Evolutionary conservation across 148 eudicot species (phyloP).

Genomic region (Cornus controversa): DNA sequence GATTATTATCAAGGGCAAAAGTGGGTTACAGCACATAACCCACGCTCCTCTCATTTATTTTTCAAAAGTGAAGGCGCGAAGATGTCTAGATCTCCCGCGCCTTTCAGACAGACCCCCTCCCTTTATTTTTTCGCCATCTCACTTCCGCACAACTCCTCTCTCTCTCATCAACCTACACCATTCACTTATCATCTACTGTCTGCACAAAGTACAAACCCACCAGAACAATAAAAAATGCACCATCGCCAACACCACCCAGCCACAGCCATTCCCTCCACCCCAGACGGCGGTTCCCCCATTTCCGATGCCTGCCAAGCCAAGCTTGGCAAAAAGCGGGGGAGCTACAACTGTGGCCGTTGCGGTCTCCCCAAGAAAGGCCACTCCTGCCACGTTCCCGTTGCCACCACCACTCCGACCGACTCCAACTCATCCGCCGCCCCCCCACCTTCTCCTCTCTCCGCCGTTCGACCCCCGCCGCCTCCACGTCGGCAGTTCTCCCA

Average conservation of each 20-base stretch:
- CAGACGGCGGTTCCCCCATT: conserved; percentile 34
- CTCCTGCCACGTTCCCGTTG: conserved; percentile 33
- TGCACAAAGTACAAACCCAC: not conserved
- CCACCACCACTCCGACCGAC: conserved; percentile 23
- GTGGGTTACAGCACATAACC: not conserved
- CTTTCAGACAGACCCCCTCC: conserved; percentile 7
- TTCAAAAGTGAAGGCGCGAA: conserved; percentile 31
- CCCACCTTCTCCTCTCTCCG: conserved; percentile 11
- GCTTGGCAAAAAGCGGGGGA: conserved; percentile 62
- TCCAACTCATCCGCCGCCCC: conserved; percentile 16
- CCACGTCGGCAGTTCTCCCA: conserved; percentile 20
- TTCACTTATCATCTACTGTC: not conserved
- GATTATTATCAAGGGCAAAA: not conserved
- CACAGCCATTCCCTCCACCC: conserved; percentile 20
- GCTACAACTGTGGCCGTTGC: conserved; percentile 85
- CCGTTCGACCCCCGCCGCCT: conserved; percentile 7
- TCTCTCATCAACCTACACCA: conserved; percentile 21
- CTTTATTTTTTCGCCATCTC: conserved; percentile 11
- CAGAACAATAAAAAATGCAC: conserved; percentile 22
- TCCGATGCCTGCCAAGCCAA: conserved; percentile 26
- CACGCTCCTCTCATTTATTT: conserved; percentile 13
- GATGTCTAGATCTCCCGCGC: conserved; percentile 33
- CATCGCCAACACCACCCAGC: conserved; percentile 48
- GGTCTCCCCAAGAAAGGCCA: conserved; percentile 89
- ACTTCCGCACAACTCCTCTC: not conserved